Evolutionary conservation across 2,329 filamentous ascomycete genomes (phyloP), one percentile per base, ranked within the genome.

Genomic region (Scytalidium sp.): DNA sequence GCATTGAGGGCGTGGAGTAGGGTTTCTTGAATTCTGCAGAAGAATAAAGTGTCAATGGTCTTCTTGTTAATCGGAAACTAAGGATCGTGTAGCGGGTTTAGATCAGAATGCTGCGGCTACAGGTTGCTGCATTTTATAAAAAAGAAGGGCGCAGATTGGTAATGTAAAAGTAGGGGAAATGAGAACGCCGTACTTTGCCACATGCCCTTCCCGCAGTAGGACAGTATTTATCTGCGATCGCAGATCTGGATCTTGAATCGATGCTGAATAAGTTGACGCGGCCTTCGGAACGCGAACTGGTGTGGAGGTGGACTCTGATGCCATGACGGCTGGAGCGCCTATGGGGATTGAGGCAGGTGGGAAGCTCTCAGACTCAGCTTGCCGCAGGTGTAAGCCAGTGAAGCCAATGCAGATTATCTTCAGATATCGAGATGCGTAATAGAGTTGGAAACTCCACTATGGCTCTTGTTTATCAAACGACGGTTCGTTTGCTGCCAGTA

Each of bases 1-100:
- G 81, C 70, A 65, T 85, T 72, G 46, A 86, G 78, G 52, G 78
- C 67, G 68, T 85, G 81, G 40, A 85, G 77, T 62, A 86, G 76
- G 41, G 75, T 70, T 50, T 85, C 81, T 72, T 85, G 81, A 59
- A 86, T 85, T 58, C 83, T 84, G 61, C 11, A 13, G 21, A 45
- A 45, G n/a, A 44, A 25, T 22, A 23, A 23, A 49, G 19, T 23
- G 46, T 49, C 32, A 32, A 56, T 50, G 47, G 46, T 27, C 41
- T 19, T 45, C 45, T 27, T 22, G 36, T 13, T 43, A 27, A 17
- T 22, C 27, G 42, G 41, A 44, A 41, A 41, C 46, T 27, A 54
- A 43, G 54, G 45, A 41, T 50, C 13, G 25, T 23, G 23, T 41
- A 25, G 40, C 21, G 10, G 48, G 17, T 19, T 9, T 22, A 10